Evolutionary conservation across 1,284 basidiomycete species (phyloP), one percentile per base, ranked within the genome.

Genomic region (Sporisorium exsertum): DNA sequence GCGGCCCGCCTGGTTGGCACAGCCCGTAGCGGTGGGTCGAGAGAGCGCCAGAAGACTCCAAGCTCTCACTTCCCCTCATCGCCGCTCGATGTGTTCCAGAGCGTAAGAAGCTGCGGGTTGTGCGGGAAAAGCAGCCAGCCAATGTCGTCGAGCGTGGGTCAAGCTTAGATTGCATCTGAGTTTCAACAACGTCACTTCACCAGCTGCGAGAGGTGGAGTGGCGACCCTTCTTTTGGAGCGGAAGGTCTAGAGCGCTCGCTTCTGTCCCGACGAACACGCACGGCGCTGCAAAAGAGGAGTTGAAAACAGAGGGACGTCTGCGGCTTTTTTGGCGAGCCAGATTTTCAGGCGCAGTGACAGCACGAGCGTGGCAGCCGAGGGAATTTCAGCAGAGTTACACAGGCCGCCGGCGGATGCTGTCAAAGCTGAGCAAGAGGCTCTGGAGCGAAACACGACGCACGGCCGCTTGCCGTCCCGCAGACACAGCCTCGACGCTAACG

Each of bases 391-490:
- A 35, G 35, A 35, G 35, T 3, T 3, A 9, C n/a, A 20, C 45
- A 47, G 26, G 45, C 45, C 45, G 45, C 5, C 45, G 45, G 45
- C 10, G 24, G 45, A 20, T 12, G 24, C 45, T 47, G 45, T 27
- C 22, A 45, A 45, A 24, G n/a, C n/a, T n/a, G n/a, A 24, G 29
- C 29, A 32, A 27, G 6, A 26, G 15, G 24, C 9, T 43, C 47
- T 50, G 47, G 47, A 50, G 27, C 47, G 47, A 50, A 32, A 24
- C 50, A 13, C 45, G 16, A n/a, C 40, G 40, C 40, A 43, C 40
- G 40, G 40, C 40, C 40, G n/a, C n/a, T 32, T 2, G 5, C 37
- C 2, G 37, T 18, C 37, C 18, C 5, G 7, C 37, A n/a, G 16
- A 43, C 40, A 43, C 40, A 43, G n/a, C 40, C 40, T 20, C n/a